A percentile compares a stretch with the other conserved stretches of the same genome.
phyloP scores from a whole-genome alignment of 345 rosid genomes.

The Fremontodendron californicum region DNA sequence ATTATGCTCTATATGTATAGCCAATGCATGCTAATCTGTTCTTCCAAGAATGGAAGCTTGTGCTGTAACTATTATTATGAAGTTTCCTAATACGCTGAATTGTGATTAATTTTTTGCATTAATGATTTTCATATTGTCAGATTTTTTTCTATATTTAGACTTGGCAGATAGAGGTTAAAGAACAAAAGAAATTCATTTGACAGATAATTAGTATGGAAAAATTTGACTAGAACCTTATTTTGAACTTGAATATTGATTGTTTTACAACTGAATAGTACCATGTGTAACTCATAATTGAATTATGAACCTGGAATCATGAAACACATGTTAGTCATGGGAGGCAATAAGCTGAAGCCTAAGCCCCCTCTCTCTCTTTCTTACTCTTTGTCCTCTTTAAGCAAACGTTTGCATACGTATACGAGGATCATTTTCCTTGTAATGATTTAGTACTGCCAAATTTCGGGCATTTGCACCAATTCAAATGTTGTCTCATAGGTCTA shows the following conservation, averaged over 20 bases:
- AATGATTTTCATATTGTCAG: not conserved
- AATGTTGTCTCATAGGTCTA: not conserved
- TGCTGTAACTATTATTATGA: not conserved
- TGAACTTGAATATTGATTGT: not conserved
- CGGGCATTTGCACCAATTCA: not conserved
- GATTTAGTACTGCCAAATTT: not conserved
- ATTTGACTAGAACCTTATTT: not conserved
- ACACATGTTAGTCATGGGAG: not conserved
- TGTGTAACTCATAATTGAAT: not conserved
- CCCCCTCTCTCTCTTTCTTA: not conserved
- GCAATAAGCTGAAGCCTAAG: not conserved
- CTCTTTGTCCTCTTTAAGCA: not conserved
- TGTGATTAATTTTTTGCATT: not conserved
- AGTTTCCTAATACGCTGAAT: not conserved
- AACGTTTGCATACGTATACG: not conserved
- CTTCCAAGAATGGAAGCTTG: not conserved
- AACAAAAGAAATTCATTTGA: not conserved
- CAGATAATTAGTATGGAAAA: not conserved
- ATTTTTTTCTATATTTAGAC: not conserved
- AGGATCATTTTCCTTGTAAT: not conserved
- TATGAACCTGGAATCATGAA: not conserved
- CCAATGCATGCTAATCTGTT: constrained; percentile 1
- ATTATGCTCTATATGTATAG: not conserved
- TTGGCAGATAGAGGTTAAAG: not conserved
- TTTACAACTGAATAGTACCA: not conserved